phyloP scores from a whole-genome alignment of 768 basidiomycete genomes.

The Lentinula raphanica region DNA sequence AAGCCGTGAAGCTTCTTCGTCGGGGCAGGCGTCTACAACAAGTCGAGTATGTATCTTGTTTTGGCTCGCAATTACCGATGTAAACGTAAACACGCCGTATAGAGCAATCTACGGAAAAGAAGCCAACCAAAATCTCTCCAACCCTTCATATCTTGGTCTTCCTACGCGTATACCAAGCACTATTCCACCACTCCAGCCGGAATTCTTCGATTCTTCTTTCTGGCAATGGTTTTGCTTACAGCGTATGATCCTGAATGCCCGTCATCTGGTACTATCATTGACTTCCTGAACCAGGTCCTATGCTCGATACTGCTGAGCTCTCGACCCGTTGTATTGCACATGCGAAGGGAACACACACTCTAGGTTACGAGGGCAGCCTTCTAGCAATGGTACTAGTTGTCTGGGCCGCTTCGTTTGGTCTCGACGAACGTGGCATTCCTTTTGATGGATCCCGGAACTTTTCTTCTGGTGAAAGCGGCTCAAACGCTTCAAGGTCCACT shows the following conservation, averaged over 20 bases:
- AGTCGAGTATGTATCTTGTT: conserved; percentile 59
- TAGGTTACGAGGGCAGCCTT: conserved; percentile 71
- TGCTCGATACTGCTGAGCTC: conserved; percentile 80
- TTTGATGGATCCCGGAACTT: conserved; percentile 17
- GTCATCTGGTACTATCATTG: conserved; percentile 4
- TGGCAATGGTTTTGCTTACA: conserved; percentile 83
- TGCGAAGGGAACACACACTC: conserved; percentile 50
- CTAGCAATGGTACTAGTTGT: conserved; percentile 76
- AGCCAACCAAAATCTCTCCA: conserved; percentile 33
- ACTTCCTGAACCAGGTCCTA: conserved; percentile 55
- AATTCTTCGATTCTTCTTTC: conserved; percentile 83
- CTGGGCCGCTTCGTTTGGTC: conserved; percentile 87
- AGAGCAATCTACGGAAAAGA: conserved; percentile 79
- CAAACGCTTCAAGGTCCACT: neutral
- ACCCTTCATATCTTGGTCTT: conserved; percentile 25
- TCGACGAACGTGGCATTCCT: conserved; percentile 72
- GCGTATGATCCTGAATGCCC: conserved; percentile 41
- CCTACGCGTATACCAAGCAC: conserved; percentile 40
- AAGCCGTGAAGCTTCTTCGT: conserved; percentile 80
- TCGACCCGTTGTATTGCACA: conserved; percentile 66
- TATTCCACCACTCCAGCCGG: conserved; percentile 68
- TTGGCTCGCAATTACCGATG: conserved; percentile 7
- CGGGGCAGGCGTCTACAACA: conserved; percentile 77
- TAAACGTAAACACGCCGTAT: conserved; percentile 7
- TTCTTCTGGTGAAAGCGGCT: conserved; percentile 7